phyloP scores from a whole-genome alignment of 345 rosid species.

The Sisymbrium irio region DNA sequence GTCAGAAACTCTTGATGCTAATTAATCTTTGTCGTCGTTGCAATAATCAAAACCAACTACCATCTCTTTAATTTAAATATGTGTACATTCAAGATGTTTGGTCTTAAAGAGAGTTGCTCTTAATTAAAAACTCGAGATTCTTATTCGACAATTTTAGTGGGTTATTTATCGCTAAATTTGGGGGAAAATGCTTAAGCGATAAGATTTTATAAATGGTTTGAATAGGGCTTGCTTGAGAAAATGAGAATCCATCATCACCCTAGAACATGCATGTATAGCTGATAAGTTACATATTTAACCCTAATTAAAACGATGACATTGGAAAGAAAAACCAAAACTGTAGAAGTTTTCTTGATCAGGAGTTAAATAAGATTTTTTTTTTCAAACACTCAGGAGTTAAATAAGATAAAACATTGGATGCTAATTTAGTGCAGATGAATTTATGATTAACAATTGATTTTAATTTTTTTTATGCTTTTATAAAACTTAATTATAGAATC shows the following conservation, averaged over 20 bases:
- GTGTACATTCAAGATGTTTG: conserved; percentile 18
- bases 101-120: neutral
- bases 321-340: neutral
- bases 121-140: conserved; percentile 12
- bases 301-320: neutral
- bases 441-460: too few relatives aligned
- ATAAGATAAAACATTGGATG: neutral
- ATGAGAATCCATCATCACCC: conserved; percentile 16
- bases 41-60: conserved; percentile 25
- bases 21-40: conserved; percentile 35
- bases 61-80: neutral
- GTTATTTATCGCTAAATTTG: neutral
- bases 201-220: neutral
- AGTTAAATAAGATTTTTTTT: neutral
- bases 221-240: conserved; percentile 15
- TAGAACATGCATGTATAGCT: conserved; percentile 12
- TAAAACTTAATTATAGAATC: neutral
- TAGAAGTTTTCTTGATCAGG: neutral
- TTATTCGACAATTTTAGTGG: conserved; percentile 13
- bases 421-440: too few relatives aligned
- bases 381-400: neutral
- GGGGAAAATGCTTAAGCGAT: neutral
- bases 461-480: too few relatives aligned
- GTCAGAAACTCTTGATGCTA: conserved; percentile 13
- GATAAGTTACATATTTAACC: neutral